Evolutionary conservation across 352 stramenopile species (phyloP).

Genomic region (Aphanomyces stellatus): DNA sequence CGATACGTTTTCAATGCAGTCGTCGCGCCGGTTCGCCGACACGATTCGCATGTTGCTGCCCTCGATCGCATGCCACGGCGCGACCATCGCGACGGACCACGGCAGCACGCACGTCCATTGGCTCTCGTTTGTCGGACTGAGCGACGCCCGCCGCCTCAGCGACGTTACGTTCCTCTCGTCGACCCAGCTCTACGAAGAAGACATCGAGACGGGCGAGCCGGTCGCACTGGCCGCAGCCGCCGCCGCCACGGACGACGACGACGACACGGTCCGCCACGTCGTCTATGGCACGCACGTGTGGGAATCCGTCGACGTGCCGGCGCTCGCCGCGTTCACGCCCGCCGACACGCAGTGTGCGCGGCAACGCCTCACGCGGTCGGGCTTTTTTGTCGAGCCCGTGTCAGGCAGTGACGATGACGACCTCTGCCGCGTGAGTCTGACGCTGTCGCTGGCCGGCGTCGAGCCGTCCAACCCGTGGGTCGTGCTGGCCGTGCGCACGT

Average conservation of each 20-base stretch:
- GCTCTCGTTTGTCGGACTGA: background rate
- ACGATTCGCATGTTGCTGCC: conserved; percentile 5
- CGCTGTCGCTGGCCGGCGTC: background rate
- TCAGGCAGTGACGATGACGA: background rate
- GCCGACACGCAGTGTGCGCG: background rate
- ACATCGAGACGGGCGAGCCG: background rate
- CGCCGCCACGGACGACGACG: background rate
- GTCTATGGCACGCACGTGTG: conserved; percentile 4
- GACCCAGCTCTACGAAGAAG: background rate
- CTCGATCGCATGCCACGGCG: background rate
- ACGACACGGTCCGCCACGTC: background rate
- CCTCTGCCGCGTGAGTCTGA: conserved; percentile 6
- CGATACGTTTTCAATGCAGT: background rate
- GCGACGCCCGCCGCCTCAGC: background rate
- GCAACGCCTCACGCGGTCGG: background rate
- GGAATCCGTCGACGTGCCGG: background rate
- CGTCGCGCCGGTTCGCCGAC: background rate
- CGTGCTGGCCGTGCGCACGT: background rate
- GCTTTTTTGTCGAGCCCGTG: background rate
- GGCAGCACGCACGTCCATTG: conserved; percentile 4
- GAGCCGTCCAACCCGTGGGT: background rate
- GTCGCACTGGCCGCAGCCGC: too few relatives aligned
- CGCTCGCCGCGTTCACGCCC: background rate
- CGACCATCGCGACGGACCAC: background rate
- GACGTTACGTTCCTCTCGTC: conserved; percentile 1